A percentile compares a stretch with the other conserved stretches of the same genome.
These are phyloP conservation scores for Neofusicoccum kwambonambiense DNA, from an alignment of 2,329 filamentous ascomycete genomes.

Conservation along the genomic window DNA sequence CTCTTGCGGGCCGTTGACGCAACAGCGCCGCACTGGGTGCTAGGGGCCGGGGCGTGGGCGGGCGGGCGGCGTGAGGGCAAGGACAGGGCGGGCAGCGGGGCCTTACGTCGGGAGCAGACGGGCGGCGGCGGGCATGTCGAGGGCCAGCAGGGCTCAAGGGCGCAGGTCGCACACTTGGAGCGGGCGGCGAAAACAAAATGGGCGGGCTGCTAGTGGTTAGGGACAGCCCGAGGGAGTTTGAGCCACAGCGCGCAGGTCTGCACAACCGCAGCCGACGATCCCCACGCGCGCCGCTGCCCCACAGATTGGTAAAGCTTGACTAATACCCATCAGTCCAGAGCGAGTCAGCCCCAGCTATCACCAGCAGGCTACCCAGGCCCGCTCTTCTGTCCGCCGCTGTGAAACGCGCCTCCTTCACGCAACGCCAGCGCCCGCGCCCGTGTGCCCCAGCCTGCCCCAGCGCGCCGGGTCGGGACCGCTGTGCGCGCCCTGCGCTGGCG, in stretches of 20 bases:
- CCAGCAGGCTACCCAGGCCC: background rate
- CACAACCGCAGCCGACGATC: background rate
- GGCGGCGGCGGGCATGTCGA: conserved; percentile 5
- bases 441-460: background rate
- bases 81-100: background rate
- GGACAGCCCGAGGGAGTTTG: conserved; percentile 4
- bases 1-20: conserved; percentile 14
- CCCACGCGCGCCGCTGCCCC: conserved; percentile 11
- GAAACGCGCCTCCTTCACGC: background rate
- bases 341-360: background rate
- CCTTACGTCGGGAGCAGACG: background rate
- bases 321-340: conserved; percentile 7
- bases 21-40: conserved; percentile 5
- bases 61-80: background rate
- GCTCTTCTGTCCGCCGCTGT: background rate
- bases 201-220: conserved; percentile 10
- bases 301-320: conserved; percentile 15
- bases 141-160: background rate
- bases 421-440: background rate
- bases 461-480: background rate
- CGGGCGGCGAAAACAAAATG: background rate
- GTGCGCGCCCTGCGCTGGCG: background rate
- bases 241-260: background rate
- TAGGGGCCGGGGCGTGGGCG: background rate
- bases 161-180: too few relatives aligned